Base-by-base conservation (phyloP, 1,284 basidiomycete species). In the Malassezia sympodialis region DNA sequence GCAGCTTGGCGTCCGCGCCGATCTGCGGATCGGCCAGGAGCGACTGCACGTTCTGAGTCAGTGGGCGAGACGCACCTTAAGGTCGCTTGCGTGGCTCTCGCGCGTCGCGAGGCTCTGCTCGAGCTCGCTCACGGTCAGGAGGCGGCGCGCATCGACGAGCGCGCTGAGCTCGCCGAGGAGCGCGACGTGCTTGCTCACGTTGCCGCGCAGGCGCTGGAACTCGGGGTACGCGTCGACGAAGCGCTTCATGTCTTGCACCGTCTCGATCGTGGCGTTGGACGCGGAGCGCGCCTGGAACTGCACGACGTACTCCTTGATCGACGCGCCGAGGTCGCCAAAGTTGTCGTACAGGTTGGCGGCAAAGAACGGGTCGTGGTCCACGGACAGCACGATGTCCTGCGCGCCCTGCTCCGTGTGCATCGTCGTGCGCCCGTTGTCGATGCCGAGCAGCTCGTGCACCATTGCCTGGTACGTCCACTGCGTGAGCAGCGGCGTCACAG, bases 381-480 rank as follows among this genome's bases (percentile, higher is more conserved):
- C 83, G 11, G 90, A 91, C 42, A 99, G 80, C 17, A 94, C 93
- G 53, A 98, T 85, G 80, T 98, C 94, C 86, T 93, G 70, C 30
- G 49, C 43, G n/a, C 40, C 37, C 39, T 42, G 58, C 39, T 43
- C 23, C n/a, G 41, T 43, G 17, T 43, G 48, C 15, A 56, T 23
- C 23, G 26, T 30, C n/a, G 55, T 57, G 26, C 94, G 82, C 15
- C 91, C 93, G 72, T 96, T 96, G 63, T 87, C 84, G 56, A 98
- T 94, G 0, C 88, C 88, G 10, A 98, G 78, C 11, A 96, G 79
- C 75, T 98, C 94, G 69, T 99, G 94, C 0, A 96, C 93, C 93
- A 98, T 96, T 1, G 94, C 94, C 76, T 98, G 93, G 77, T 98
- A 98, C 12, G 94, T 98, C 94, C 94, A 98, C 76, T 96, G 94